phyloP scores from a whole-genome alignment of 2,329 filamentous ascomycete genomes.

The Anthostomella pinea region DNA sequence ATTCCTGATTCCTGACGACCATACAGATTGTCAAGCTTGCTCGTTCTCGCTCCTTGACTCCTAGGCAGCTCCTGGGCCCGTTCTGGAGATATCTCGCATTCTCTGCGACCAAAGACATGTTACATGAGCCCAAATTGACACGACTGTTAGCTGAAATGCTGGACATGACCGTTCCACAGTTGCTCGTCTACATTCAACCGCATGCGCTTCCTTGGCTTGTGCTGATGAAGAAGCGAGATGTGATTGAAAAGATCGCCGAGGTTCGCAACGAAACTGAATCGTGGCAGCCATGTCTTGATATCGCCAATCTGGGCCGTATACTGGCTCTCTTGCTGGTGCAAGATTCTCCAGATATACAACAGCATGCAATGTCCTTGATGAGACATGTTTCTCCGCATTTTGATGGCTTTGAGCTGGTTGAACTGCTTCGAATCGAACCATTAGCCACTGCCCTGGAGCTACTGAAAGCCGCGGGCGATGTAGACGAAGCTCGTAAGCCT shows the following conservation, averaged over 20 bases:
- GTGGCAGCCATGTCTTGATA: constrained; percentile 53
- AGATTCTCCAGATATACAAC: constrained; percentile 55
- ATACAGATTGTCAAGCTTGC: constrained; percentile 65
- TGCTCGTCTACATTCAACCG: constrained; percentile 73
- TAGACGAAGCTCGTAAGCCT: constrained; percentile 51
- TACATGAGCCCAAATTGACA: constrained; percentile 75
- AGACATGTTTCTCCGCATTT: constrained; percentile 69
- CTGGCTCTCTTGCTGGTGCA: constrained; percentile 59
- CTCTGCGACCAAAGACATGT: constrained; percentile 76
- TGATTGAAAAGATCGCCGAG: constrained; percentile 77
- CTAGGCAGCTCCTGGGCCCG: constrained; percentile 71
- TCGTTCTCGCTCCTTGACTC: constrained; percentile 57
- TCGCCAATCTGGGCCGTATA: constrained; percentile 54
- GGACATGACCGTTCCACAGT: constrained; percentile 68
- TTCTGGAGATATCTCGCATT: constrained; percentile 88
- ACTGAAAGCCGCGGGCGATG: constrained; percentile 74
- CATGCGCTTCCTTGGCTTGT: constrained; percentile 87
- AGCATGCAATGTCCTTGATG: constrained; percentile 66
- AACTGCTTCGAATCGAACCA: constrained; percentile 71
- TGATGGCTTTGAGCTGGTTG: constrained; percentile 60
- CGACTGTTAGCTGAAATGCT: constrained; percentile 79
- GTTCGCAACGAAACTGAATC: constrained; percentile 69
- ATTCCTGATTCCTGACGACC: constrained; percentile 3
- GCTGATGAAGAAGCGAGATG: constrained; percentile 70
- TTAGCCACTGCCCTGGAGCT: constrained; percentile 76